Percentiles rank a stretch among this genome's conserved stretches.
Conservation (phyloP, 2,329 filamentous ascomycete genomes). For the Tolypocladium ovalisporum region DNA sequence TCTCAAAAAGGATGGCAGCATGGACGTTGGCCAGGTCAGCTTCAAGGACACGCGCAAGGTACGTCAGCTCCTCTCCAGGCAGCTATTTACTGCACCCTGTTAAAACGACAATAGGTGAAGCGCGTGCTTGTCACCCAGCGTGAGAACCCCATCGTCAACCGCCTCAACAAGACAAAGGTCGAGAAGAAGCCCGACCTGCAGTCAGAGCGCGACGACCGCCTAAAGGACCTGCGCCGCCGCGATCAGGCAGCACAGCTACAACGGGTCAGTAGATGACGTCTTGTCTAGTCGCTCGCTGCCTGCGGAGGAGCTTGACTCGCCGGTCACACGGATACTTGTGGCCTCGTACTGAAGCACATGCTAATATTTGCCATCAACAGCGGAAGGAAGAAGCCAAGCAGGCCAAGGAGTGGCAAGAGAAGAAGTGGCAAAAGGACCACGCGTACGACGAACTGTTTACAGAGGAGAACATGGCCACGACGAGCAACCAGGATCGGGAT, state of each 20-base stretch:
- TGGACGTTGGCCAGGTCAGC: conserved; percentile 89
- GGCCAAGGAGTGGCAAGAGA: conserved; percentile 71
- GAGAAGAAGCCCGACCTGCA: conserved; percentile 79
- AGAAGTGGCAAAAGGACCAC: conserved; percentile 95
- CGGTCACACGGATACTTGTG: background rate
- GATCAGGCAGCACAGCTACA: conserved; percentile 54
- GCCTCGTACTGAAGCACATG: background rate
- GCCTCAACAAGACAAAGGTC: conserved; percentile 92
- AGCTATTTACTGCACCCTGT: background rate
- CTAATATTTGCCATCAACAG: conserved; percentile 24
- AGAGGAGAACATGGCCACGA: conserved; percentile 65
- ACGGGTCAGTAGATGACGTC: conserved; percentile 37
- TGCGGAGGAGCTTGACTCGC: background rate
- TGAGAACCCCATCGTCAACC: conserved; percentile 87
- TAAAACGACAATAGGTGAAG: conserved; percentile 48
- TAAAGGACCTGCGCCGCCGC: conserved; percentile 58
- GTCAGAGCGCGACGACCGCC: conserved; percentile 68
- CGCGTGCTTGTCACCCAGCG: conserved; percentile 68
- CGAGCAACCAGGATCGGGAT: conserved; percentile 77
- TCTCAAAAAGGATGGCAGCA: conserved; percentile 86
- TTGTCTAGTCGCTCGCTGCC: background rate
- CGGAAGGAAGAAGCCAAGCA: conserved; percentile 66
- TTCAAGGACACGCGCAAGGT: conserved; percentile 80
- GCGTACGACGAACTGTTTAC: conserved; percentile 89
- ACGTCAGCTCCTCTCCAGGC: conserved; percentile 8